These are phyloP conservation scores for Hawksworthiomyces lignivorus DNA, from an alignment of 2,329 filamentous ascomycete species.

Conservation along the genomic window DNA sequence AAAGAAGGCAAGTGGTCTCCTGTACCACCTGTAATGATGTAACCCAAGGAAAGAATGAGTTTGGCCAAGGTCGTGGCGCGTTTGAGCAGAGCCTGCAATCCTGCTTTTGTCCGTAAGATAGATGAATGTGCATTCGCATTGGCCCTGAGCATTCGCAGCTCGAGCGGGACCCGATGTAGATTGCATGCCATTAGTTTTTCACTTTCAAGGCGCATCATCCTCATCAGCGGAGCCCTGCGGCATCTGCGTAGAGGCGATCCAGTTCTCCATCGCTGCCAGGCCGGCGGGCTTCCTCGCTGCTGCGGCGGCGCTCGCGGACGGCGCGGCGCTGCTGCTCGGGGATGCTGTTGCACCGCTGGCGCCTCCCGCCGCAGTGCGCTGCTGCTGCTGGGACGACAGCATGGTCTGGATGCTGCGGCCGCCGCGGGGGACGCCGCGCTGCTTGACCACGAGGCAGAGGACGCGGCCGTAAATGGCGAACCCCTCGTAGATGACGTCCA, in stretches of 20 bases:
- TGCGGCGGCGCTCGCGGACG: too few species aligned
- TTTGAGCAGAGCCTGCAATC: too few species aligned
- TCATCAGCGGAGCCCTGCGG: slow-evolving; percentile 28
- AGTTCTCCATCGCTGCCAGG: slow-evolving; percentile 74
- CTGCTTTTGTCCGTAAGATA: too few species aligned
- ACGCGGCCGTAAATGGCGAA: slow-evolving; percentile 94
- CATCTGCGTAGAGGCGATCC: slow-evolving; percentile 73
- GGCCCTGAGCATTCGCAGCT: too few species aligned
- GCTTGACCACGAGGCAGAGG: slow-evolving; percentile 80
- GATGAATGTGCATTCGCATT: too few species aligned
- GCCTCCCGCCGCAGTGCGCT: slow-evolving; percentile 14
- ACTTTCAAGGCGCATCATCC: too few species aligned
- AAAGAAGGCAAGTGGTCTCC: too few species aligned
- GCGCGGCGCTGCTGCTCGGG: slow-evolving; percentile 18
- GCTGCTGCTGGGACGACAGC: slow-evolving; percentile 22
- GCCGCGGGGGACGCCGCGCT: slow-evolving; percentile 41
- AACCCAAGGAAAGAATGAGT: too few species aligned
- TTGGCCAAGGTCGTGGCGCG: too few species aligned
- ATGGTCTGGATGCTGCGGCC: slow-evolving; percentile 11
- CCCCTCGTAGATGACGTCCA: slow-evolving; percentile 86
- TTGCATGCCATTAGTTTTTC: too few species aligned
- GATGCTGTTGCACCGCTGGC: slow-evolving; percentile 15
- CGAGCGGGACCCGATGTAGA: too few species aligned
- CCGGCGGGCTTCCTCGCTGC: slow-evolving; percentile 41
- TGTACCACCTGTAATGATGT: too few species aligned